A percentile compares a stretch with the other conserved stretches of the same genome.
Conservation (phyloP, 345 rosid genomes). For the Syzygium aqueum region DNA sequence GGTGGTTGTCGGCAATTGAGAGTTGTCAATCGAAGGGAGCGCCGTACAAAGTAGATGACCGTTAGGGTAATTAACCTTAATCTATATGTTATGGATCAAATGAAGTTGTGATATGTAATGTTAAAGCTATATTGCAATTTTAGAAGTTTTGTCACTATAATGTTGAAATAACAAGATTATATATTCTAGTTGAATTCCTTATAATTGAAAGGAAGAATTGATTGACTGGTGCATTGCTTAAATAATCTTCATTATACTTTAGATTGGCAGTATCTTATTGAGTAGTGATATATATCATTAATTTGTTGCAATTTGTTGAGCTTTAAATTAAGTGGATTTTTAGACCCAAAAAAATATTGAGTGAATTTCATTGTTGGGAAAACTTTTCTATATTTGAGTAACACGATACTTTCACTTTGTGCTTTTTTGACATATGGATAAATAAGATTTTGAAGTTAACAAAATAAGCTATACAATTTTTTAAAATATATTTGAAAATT, state of each 20-base stretch:
- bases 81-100: neutral
- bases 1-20: neutral
- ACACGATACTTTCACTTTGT: fast-evolving
- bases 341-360: neutral
- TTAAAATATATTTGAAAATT: neutral
- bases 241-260: neutral
- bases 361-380: neutral
- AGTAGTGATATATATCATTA: neutral
- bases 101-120: neutral
- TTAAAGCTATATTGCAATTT: neutral
- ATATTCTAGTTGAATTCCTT: neutral
- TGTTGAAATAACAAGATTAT: neutral
- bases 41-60: neutral
- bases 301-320: neutral
- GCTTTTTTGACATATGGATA: too few species aligned
- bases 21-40: neutral
- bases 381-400: neutral
- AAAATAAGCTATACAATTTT: neutral
- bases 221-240: neutral
- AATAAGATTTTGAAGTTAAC: neutral
- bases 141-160: neutral
- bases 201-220: neutral
- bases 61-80: neutral
- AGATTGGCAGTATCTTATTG: neutral
- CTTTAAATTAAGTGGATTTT: neutral